Base-by-base conservation (phyloP, 2,329 filamentous ascomycete species). In the Tolypocladium guangdongense region DNA sequence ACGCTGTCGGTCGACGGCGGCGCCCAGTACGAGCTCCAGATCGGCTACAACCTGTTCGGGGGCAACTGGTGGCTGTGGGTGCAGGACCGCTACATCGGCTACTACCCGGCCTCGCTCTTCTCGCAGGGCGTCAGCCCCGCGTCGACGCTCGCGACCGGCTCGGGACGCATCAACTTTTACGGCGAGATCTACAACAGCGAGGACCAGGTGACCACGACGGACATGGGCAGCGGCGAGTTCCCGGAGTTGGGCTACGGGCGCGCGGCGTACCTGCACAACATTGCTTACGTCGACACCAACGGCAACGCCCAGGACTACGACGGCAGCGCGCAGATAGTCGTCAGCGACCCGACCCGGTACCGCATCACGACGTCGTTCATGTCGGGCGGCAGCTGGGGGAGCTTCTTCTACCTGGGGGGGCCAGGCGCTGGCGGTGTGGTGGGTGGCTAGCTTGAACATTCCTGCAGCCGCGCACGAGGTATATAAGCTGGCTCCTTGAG, bases 171-270 rank as follows among this genome's bases (percentile, higher is more conserved):
- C 46, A 47, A 53, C 49, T 60, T 56, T 12, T 62, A 56, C 39
- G 60, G 59, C 30, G 60, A 62, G 33, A 51, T 62, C 12, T 60
- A 53, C 54, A 60, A 62, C 50, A 57, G 57, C 50, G 57, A 52
- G 33, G 18, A 52, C 11, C n/a, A 33, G 3, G 14, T 58, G 49
- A 59, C 58, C 7, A 57, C 52, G 18, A 60, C 57, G 14, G 57
- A 60, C 37, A 60, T 62, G 60, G 60, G 58, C 35, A 62, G 58
- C 47, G 59, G 59, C 47, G 51, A 58, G 52, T 61, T 59, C 49
- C 57, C 59, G 1, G 58, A 60, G 18, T 24, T 38, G 2, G 58
- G 59, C 4, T 54, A 51, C n/a, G 55, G 55, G 32, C 51, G 49
- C 16, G 50, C 58, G 3, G 58, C 50, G 10, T 60, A 62, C 53